Conservation (phyloP, 2,329 filamentous ascomycete genomes). For the Stemphylium vesicarium region DNA sequence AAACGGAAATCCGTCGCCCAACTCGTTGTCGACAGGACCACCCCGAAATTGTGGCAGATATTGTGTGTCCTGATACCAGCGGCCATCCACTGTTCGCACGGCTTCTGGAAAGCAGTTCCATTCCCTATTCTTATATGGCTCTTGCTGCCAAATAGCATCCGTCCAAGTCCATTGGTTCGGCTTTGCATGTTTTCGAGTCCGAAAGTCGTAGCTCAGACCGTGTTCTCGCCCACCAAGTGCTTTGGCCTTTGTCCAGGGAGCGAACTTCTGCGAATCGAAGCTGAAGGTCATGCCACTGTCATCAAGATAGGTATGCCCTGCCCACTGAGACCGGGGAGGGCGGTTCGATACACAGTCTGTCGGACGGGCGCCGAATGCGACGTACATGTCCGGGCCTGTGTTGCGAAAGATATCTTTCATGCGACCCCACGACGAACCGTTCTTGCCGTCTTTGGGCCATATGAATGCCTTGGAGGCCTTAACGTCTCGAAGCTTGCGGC, state of each 20-base stretch:
- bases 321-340: conserved; percentile 48
- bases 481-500: conserved; percentile 23
- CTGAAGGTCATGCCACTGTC: conserved; percentile 19
- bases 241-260: conserved; percentile 23
- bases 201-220: conserved; percentile 45
- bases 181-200: conserved; percentile 40
- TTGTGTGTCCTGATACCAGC: conserved; percentile 33
- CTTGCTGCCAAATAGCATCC: conserved; percentile 40
- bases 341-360: conserved; percentile 48
- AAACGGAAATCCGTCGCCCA: not conserved
- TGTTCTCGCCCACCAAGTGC: conserved; percentile 23
- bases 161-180: conserved; percentile 38
- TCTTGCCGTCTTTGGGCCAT: conserved; percentile 54
- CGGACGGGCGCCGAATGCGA: conserved; percentile 49
- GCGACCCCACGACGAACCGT: conserved; percentile 45
- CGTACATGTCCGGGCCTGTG: conserved; percentile 55
- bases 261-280: conserved; percentile 21
- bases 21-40: conserved; percentile 3
- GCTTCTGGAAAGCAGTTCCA: conserved; percentile 32
- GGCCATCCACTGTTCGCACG: conserved; percentile 31
- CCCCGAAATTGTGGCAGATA: conserved; percentile 18
- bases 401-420: conserved; percentile 52
- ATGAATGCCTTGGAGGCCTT: conserved; percentile 51
- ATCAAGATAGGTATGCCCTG: conserved; percentile 40
- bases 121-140: conserved; percentile 23